A percentile compares a stretch with the other conserved stretches of the same genome.
Conservation (phyloP, 306 rosid species). For the Begonia peltatifolia region DNA sequence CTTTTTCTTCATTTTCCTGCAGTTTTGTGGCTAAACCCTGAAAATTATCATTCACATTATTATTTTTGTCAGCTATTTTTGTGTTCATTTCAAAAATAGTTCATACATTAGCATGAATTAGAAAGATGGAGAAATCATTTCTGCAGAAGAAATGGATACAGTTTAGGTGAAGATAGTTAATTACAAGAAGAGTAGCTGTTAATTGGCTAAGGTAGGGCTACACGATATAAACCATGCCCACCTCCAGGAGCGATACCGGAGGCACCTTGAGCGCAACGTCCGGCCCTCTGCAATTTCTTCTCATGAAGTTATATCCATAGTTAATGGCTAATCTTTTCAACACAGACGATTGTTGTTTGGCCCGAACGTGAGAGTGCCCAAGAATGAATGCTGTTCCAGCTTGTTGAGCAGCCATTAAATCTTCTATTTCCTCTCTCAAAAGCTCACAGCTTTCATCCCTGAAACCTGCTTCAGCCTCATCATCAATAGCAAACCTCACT, state of each 20-base stretch:
- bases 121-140: too few species aligned
- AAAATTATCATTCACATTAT: too few species aligned
- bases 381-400: slow-evolving; percentile 80
- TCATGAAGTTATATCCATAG: slow-evolving; percentile 74
- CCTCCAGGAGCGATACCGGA: slow-evolving; percentile 78
- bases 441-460: slow-evolving; percentile 22
- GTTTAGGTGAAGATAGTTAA: too few species aligned
- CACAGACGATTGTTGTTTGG: slow-evolving; percentile 68
- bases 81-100: too few species aligned
- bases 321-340: slow-evolving; percentile 59
- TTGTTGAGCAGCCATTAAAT: slow-evolving; percentile 53
- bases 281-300: slow-evolving; percentile 74
- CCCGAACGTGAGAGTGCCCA: slow-evolving; percentile 73
- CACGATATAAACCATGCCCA: slow-evolving; percentile 88
- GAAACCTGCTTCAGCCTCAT: slow-evolving; percentile 30
- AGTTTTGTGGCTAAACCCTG: too few species aligned
- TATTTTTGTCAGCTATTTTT: too few species aligned
- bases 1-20: too few species aligned
- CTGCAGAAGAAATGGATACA: too few species aligned
- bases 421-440: slow-evolving; percentile 56
- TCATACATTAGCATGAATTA: too few species aligned
- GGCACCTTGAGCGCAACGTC: slow-evolving; percentile 90
- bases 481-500: slow-evolving; percentile 68
- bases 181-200: too few species aligned
- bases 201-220: slow-evolving; percentile 11